Percentiles rank a stretch among this genome's conserved stretches.
Conservation (phyloP, 2,329 filamentous ascomycete genomes). For the Fusarium brevicatenulatum region DNA sequence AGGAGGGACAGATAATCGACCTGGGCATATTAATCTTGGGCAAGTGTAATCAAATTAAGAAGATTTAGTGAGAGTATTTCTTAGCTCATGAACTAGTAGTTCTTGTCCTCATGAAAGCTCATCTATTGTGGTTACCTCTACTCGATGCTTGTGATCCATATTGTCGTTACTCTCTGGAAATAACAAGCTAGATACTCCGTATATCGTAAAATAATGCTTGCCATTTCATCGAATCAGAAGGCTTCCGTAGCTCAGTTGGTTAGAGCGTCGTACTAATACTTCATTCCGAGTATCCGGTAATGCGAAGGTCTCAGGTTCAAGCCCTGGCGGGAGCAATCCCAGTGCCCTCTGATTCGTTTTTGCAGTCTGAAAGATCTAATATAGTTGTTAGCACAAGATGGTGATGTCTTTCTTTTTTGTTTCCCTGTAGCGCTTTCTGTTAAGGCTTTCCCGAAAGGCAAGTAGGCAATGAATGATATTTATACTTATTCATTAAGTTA, state of each 20-base stretch:
- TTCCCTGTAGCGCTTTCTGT: not conserved
- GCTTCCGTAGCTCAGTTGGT: conserved; percentile 48
- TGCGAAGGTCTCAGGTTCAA: conserved; percentile 49
- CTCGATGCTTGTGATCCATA: not conserved
- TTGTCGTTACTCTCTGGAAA: not conserved
- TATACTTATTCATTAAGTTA: not conserved
- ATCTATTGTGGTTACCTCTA: not conserved
- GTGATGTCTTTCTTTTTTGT: not conserved
- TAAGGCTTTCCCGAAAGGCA: not conserved
- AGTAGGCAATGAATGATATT: too few relatives aligned
- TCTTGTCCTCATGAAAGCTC: not conserved
- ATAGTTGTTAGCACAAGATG: not conserved
- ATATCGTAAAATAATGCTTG: not conserved
- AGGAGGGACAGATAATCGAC: not conserved
- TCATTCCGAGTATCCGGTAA: conserved; percentile 36
- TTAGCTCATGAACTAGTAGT: conserved; percentile 5
- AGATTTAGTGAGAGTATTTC: not conserved
- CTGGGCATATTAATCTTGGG: not conserved
- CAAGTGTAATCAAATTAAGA: not conserved
- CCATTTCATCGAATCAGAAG: conserved; percentile 20
- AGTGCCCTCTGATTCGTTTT: conserved; percentile 31
- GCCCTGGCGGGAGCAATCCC: conserved; percentile 47
- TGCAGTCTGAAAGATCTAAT: not conserved
- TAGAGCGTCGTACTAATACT: conserved; percentile 48
- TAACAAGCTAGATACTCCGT: too few relatives aligned